Conservation (phyloP, 768 basidiomycete genomes). For the Amanita phalloides region DNA sequence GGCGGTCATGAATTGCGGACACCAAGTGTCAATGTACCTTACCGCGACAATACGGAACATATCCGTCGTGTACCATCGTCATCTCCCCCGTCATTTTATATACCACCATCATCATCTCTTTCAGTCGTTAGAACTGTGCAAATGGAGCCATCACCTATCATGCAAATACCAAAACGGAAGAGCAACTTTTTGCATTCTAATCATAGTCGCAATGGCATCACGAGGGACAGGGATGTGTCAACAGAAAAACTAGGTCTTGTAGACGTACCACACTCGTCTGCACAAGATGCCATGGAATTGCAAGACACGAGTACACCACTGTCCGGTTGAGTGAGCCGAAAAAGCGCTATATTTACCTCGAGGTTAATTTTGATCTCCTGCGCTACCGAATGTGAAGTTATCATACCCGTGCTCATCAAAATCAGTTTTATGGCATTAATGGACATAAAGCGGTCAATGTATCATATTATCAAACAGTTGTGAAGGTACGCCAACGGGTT, state of each 20-base stretch:
- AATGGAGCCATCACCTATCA: conserved; percentile 41
- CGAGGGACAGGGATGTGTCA: not conserved
- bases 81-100: conserved; percentile 22
- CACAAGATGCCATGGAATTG: not conserved
- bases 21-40: not conserved
- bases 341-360: not conserved
- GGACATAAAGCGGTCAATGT: not conserved
- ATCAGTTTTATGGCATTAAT: not conserved
- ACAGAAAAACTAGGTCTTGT: not conserved
- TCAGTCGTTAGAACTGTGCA: conserved; percentile 35
- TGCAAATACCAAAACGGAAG: conserved; percentile 30
- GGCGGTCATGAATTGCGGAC: not conserved
- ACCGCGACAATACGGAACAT: conserved; percentile 3
- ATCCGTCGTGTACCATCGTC: conserved; percentile 16
- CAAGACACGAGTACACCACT: not conserved
- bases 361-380: not conserved
- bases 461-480: not conserved
- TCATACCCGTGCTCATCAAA: not conserved
- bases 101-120: conserved; percentile 22
- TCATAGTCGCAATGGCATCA: not conserved
- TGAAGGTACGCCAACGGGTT: not conserved
- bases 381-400: not conserved
- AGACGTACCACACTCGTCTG: not conserved
- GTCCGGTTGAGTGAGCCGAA: not conserved
- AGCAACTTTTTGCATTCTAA: not conserved